Evolutionary conservation across 441 rosid genomes (phyloP).

Genomic region (Populus tomentosa): DNA sequence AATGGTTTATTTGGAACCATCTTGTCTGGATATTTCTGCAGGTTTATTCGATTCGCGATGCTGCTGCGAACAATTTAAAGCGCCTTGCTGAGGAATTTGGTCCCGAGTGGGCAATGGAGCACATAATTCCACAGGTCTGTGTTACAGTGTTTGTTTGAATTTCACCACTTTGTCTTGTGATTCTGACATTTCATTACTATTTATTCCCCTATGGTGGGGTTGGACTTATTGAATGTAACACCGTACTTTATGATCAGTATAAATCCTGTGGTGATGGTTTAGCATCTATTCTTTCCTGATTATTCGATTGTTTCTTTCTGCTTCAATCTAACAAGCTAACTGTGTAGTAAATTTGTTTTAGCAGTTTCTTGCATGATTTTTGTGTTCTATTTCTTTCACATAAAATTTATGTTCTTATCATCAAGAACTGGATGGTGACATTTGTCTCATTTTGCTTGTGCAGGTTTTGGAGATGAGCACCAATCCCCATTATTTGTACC

Average conservation of each 20-base stretch:
- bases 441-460: neutral
- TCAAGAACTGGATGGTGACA: constrained; percentile 4
- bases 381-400: neutral
- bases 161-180: constrained; percentile 22
- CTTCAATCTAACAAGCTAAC: too few relatives aligned
- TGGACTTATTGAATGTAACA: neutral
- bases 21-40: constrained; percentile 25
- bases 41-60: constrained; percentile 97
- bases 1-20: neutral
- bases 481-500: constrained; percentile 84
- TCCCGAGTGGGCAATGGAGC: constrained; percentile 99
- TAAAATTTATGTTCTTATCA: neutral
- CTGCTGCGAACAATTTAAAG: constrained; percentile 95
- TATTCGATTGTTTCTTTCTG: neutral
- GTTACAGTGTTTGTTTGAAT: neutral
- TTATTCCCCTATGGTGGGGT: neutral
- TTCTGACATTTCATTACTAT: neutral
- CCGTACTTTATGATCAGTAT: neutral
- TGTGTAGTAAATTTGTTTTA: neutral
- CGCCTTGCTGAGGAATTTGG: constrained; percentile 99
- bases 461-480: constrained; percentile 81
- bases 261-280: neutral
- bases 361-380: neutral
- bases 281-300: neutral
- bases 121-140: constrained; percentile 85